phyloP scores from a whole-genome alignment of 805 yeast genomes.

The Suhomyces sp. region DNA sequence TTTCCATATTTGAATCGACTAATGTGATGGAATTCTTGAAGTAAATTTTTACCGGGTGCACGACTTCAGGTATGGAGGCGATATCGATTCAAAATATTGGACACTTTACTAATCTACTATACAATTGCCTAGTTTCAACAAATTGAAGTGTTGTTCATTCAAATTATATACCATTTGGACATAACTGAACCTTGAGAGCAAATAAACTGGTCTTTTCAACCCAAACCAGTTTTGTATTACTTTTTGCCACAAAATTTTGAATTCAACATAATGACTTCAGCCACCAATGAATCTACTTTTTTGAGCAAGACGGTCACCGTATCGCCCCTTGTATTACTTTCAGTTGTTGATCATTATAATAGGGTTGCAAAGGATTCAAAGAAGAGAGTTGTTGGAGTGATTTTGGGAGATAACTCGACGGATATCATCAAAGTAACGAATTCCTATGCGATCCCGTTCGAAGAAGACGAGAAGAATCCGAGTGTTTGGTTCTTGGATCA shows the following conservation, averaged over 20 bases:
- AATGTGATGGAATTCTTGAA: background rate
- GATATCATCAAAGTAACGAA: slow-evolving; percentile 73
- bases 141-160: too few species aligned
- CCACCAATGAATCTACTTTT: slow-evolving; percentile 37
- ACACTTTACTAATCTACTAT: too few species aligned
- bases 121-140: too few species aligned
- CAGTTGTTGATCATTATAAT: slow-evolving; percentile 94
- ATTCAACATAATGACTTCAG: slow-evolving; percentile 2
- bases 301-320: slow-evolving; percentile 70
- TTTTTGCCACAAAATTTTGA: slow-evolving; percentile 4
- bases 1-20: too few species aligned
- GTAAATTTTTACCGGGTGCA: background rate
- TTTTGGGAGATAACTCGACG: slow-evolving; percentile 74
- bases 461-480: slow-evolving; percentile 90
- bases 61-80: background rate
- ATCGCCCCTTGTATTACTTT: slow-evolving; percentile 90
- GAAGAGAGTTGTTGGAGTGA: slow-evolving; percentile 91
- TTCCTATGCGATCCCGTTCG: slow-evolving; percentile 96
- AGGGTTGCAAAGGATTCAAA: slow-evolving; percentile 69
- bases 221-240: background rate
- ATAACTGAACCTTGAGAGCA: too few species aligned
- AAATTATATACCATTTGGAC: too few species aligned
- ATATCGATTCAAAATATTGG: too few species aligned
- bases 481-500: slow-evolving; percentile 97
- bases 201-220: too few species aligned